Evolutionary conservation across 2,329 filamentous ascomycete genomes (phyloP).

Genomic region (Ophiosphaerella narmari): DNA sequence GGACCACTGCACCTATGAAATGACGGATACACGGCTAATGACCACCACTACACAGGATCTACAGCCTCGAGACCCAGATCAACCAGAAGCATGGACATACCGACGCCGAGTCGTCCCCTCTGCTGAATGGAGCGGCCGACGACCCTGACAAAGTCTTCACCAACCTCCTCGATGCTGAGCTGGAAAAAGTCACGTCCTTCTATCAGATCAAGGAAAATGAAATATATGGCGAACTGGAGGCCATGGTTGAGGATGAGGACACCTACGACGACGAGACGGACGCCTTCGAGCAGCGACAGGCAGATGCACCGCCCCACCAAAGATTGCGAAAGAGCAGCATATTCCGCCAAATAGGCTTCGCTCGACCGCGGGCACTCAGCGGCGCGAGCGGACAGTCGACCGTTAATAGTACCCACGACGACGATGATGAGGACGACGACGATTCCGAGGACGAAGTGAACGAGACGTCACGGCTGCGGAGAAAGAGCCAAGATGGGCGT

Average conservation of each 20-base stretch:
- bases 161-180: slow-evolving; percentile 80
- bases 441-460: slow-evolving; percentile 65
- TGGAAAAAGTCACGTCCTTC: slow-evolving; percentile 93
- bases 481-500: slow-evolving; percentile 45
- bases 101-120: slow-evolving; percentile 83
- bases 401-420: slow-evolving; percentile 49
- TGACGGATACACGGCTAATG: slow-evolving; percentile 21
- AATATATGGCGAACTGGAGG: slow-evolving; percentile 78
- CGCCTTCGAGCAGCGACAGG: slow-evolving; percentile 42
- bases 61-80: slow-evolving; percentile 85
- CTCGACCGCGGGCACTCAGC: slow-evolving; percentile 51
- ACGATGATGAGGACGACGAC: slow-evolving; percentile 59
- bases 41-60: slow-evolving; percentile 67
- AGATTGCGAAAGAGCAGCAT: slow-evolving; percentile 56
- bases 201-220: slow-evolving; percentile 89
- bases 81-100: slow-evolving; percentile 62
- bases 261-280: slow-evolving; percentile 64
- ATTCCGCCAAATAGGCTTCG: slow-evolving; percentile 56
- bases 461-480: slow-evolving; percentile 50
- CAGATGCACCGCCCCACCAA: slow-evolving; percentile 43
- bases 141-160: slow-evolving; percentile 83
- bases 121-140: slow-evolving; percentile 67
- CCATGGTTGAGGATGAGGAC: slow-evolving; percentile 75
- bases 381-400: slow-evolving; percentile 50
- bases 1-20: neutral